These are phyloP conservation scores for Backusella circina DNA, from an alignment of 192 early-diverging fungal genomes.

Conservation along the genomic window DNA sequence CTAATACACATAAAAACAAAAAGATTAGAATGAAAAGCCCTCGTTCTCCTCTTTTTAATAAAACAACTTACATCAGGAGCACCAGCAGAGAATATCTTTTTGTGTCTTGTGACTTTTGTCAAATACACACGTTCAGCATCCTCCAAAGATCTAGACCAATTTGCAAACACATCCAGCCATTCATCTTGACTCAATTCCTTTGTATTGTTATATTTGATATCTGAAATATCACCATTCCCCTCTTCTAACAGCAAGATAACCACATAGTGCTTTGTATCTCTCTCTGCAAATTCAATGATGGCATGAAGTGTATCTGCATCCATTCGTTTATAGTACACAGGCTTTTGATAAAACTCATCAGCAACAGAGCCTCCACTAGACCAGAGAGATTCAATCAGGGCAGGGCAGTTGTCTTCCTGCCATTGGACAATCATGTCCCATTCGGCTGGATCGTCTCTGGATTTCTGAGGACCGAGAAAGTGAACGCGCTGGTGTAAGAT, in stretches of 20 bases:
- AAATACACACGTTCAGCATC: slow-evolving; percentile 34
- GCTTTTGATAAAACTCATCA: slow-evolving; percentile 12
- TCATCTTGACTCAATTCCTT: slow-evolving; percentile 23
- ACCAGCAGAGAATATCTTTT: background rate
- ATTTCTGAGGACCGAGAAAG: slow-evolving; percentile 10
- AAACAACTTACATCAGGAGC: slow-evolving; percentile 6
- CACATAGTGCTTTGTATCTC: slow-evolving; percentile 19
- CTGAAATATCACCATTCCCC: slow-evolving; percentile 22
- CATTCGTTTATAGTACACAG: slow-evolving; percentile 29
- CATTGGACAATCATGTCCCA: slow-evolving; percentile 27
- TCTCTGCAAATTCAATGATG: slow-evolving; percentile 26
- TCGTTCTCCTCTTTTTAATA: background rate
- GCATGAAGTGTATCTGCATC: slow-evolving; percentile 38
- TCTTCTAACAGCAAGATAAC: slow-evolving; percentile 35
- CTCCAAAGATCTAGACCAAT: slow-evolving; percentile 32
- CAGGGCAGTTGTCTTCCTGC: slow-evolving; percentile 30
- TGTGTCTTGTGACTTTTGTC: slow-evolving; percentile 16
- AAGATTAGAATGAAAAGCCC: background rate
- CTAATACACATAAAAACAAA: background rate
- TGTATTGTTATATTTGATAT: slow-evolving; percentile 39
- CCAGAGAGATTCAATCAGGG: slow-evolving; percentile 26
- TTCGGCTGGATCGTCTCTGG: slow-evolving; percentile 9
- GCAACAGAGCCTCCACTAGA: background rate
- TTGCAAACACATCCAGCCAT: slow-evolving; percentile 25
- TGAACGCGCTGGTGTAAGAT: slow-evolving; percentile 26